Conservation (phyloP, 495 filamentous ascomycete species). For the Xylaria intraflava region DNA sequence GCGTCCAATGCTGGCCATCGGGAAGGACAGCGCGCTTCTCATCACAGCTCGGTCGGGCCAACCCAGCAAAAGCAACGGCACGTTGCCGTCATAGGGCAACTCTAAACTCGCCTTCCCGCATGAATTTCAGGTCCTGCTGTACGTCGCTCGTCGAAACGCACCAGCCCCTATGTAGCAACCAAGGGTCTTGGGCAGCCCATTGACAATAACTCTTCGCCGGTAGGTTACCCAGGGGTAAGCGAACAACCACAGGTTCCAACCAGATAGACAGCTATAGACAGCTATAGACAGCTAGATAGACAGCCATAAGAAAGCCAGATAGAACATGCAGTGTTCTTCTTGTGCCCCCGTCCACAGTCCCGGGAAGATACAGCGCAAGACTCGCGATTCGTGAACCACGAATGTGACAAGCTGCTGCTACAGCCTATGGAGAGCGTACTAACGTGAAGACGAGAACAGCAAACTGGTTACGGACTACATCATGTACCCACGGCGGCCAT, state of each 20-base stretch:
- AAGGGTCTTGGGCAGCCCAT: not conserved
- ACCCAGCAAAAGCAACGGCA: slow-evolving; percentile 1
- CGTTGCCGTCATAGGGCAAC: slow-evolving; percentile 5
- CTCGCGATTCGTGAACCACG: not conserved
- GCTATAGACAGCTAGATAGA: no score
- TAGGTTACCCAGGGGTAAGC: not conserved
- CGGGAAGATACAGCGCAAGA: not conserved
- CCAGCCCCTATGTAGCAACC: not conserved
- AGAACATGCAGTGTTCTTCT: not conserved
- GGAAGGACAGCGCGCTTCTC: slow-evolving; percentile 1
- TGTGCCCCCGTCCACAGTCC: not conserved
- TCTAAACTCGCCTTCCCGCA: slow-evolving; percentile 8
- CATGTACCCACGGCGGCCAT: not conserved
- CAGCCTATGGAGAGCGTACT: not conserved
- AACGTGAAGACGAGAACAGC: not conserved
- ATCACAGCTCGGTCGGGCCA: slow-evolving; percentile 3
- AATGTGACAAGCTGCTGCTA: not conserved
- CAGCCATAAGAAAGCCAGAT: no score
- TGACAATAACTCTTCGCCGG: no score
- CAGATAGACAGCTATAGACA: no score
- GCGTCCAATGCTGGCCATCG: slow-evolving; percentile 3
- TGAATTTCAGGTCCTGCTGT: not conserved
- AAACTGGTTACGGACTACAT: not conserved
- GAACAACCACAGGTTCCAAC: not conserved
- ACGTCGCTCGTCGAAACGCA: slow-evolving; percentile 1